Base-by-base conservation (phyloP, 1,284 basidiomycete species). In the Malassezia obtusa region DNA sequence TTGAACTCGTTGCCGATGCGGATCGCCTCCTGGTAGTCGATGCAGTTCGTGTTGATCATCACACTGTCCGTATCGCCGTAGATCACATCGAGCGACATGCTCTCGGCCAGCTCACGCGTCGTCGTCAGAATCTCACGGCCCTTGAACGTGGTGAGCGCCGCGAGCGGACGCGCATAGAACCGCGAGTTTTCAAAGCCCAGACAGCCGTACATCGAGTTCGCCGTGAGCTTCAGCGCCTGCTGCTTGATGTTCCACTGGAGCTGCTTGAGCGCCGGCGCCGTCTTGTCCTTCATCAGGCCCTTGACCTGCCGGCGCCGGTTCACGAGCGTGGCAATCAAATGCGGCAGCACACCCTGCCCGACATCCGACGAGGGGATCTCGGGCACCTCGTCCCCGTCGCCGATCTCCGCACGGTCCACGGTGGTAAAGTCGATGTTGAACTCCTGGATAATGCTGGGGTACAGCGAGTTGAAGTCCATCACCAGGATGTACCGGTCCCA, bases 191-290 rank as follows among this genome's bases (percentile, higher is more conserved):
- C 89, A 74, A 96, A 98, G 49, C 94, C 94, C 26, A 99, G 84
- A 80, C 94, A 99, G 21, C 94, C 94, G 75, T 98, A 99, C 92
- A 99, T 99, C 79, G 88, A 92, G 79, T 99, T 98, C 56, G 94
- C 94, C 1, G 92, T 99, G 47, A 98, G 83, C 78, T 98, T 98
- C 54, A 98, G 79, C 5, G 94, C 94, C 73, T 88, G 84, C 71
- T 99, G 94, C 74, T 91, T 92, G 78, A 98, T 95, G 69, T 98
- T 63, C 69, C 89, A 90, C 82, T 95, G 90, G 50, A 88, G 79
- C 40, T 87, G 77, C 69, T 91, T 86, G 0, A 86, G 84, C 0
- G 81, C 80, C 0, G 85, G 80, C 6, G 83, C 82, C 8, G 80
- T 79, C 66, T 84, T 84, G 71, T 91, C 88, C 75, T 96, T 98